phyloP scores from a whole-genome alignment of 305 asterid species.

The Nicotiana rustica region DNA sequence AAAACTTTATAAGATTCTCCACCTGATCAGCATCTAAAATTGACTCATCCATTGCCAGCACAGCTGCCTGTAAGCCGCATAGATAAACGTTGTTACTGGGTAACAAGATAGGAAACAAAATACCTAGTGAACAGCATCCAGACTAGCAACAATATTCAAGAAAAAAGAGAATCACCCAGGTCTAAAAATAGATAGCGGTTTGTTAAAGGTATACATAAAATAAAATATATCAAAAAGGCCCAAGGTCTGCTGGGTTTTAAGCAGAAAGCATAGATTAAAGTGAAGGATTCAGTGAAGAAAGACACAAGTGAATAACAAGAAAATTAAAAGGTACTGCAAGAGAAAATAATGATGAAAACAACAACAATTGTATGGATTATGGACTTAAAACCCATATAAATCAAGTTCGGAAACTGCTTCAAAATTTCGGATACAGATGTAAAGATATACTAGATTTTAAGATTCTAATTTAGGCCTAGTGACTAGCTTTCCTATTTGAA shows the following conservation, averaged over 20 bases:
- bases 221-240: background rate
- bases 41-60: slow-evolving; percentile 95
- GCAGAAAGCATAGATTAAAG: background rate
- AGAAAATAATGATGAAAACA: no score
- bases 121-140: background rate
- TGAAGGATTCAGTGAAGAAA: background rate
- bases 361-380: no score
- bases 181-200: background rate
- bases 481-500: no score
- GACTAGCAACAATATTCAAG: background rate
- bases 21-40: slow-evolving; percentile 98
- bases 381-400: no score
- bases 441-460: no score
- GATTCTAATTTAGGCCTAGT: no score
- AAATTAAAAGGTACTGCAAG: no score
- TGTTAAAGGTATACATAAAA: no score
- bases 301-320: no score
- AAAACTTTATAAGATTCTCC: slow-evolving; percentile 89
- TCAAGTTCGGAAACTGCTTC: no score
- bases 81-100: slow-evolving; percentile 18
- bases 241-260: background rate
- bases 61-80: slow-evolving; percentile 77
- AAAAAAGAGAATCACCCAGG: slow-evolving; percentile 1
- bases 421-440: no score
- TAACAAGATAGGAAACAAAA: background rate